These are phyloP conservation scores for Reticulascus tulasneorum DNA, from an alignment of 2,329 filamentous ascomycete genomes.

Conservation along the genomic window DNA sequence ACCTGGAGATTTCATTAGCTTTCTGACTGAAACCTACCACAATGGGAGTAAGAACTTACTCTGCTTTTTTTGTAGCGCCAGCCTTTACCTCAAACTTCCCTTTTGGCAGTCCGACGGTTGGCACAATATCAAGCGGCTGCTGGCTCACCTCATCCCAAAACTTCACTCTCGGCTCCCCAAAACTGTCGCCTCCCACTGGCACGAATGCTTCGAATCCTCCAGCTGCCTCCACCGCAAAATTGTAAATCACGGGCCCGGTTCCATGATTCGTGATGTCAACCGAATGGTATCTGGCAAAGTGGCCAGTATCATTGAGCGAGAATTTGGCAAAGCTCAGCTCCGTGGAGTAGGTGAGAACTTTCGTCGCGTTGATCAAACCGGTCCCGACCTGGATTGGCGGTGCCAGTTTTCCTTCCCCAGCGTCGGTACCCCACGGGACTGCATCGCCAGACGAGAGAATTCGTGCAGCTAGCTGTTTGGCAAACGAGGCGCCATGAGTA, in stretches of 20 bases:
- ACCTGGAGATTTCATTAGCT: constrained; percentile 10
- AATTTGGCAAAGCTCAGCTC: constrained; percentile 36
- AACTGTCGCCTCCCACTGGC: constrained; percentile 3
- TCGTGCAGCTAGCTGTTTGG: constrained; percentile 15
- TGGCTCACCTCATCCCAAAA: constrained; percentile 10
- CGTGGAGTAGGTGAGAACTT: constrained; percentile 36
- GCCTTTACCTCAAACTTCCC: constrained; percentile 15
- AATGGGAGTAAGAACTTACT: constrained; percentile 1
- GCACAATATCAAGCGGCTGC: constrained; percentile 7
- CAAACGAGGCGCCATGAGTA: constrained; percentile 26
- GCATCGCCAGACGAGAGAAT: constrained; percentile 28
- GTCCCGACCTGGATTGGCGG: constrained; percentile 39
- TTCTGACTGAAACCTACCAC: not conserved
- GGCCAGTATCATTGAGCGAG: constrained; percentile 43
- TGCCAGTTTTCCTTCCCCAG: constrained; percentile 13
- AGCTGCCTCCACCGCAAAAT: constrained; percentile 31
- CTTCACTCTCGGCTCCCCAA: not conserved
- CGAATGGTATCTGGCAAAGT: constrained; percentile 32
- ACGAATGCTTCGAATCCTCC: constrained; percentile 3
- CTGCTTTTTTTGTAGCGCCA: constrained; percentile 2
- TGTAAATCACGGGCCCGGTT: constrained; percentile 33
- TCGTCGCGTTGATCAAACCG: constrained; percentile 41
- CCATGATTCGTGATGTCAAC: constrained; percentile 40
- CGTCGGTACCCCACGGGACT: constrained; percentile 23
- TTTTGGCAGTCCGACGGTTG: constrained; percentile 11